phyloP scores from a whole-genome alignment of 129 eudicot species.

The Helianthus annuus region DNA sequence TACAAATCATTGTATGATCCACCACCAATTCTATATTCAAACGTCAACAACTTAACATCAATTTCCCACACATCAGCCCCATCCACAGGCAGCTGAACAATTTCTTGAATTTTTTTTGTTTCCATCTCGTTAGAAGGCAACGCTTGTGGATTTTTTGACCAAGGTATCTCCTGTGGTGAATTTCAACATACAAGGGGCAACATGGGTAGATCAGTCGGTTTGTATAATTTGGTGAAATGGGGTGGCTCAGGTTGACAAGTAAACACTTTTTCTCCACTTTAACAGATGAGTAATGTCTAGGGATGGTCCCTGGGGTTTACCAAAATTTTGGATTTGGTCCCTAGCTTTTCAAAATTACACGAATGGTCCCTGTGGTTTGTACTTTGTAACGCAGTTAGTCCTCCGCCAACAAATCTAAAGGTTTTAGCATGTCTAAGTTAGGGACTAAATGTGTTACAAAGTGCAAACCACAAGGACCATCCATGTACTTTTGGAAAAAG shows the following conservation, averaged over 20 bases:
- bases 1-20: slow-evolving; percentile 81
- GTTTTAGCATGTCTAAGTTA: too few species aligned
- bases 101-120: slow-evolving; percentile 30
- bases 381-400: too few species aligned
- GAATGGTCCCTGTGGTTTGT: too few species aligned
- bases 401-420: too few species aligned
- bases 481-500: too few species aligned
- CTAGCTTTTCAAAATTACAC: too few species aligned
- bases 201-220: not conserved
- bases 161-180: slow-evolving; percentile 52
- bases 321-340: too few species aligned
- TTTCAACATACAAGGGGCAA: slow-evolving; percentile 11
- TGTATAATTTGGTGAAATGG: not conserved
- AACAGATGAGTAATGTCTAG: not conserved
- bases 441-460: too few species aligned
- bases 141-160: slow-evolving; percentile 41
- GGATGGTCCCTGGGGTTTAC: too few species aligned
- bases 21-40: slow-evolving; percentile 60
- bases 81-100: slow-evolving; percentile 48
- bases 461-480: too few species aligned
- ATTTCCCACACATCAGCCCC: slow-evolving; percentile 93
- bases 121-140: slow-evolving; percentile 38
- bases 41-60: slow-evolving; percentile 56
- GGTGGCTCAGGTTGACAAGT: not conserved
- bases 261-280: not conserved